Evolutionary conservation across 805 yeast genomes (phyloP), one percentile per base, ranked within the genome.

Genomic region (Jamesozyma gamospora): DNA sequence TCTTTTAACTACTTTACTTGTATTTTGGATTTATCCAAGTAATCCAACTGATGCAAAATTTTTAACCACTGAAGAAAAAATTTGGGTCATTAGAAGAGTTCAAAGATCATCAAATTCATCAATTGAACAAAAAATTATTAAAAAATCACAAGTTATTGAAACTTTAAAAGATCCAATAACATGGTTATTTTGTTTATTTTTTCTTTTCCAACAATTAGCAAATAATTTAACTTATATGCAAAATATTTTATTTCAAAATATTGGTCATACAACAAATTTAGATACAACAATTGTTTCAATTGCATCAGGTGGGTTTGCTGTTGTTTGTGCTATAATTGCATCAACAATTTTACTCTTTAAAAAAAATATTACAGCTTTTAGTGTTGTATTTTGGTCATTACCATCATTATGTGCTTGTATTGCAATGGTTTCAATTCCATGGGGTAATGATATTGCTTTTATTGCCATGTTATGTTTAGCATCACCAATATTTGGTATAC

Each of bases 151-250:
- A 45, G 58, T 68, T n/a, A 46, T 56, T n/a, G 80, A 75, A 51
- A 66, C 73, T 2, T 39, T 74, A 3, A 66, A 46, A 41, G 80
- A 75, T 47, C 73, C 74, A 14, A 52, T 69, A 7, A 55, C 72
- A 1, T 68, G 73, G 72, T 48, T 69, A 27, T 67, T 69, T 44
- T 58, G 55, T 26, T 46, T 55, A 0, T 67, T 64, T 46, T 63
- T 66, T 45, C 57, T 75, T 13, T 55, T 70, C 19, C 67, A 65
- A 46, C 71, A 67, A 56, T 55, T 75, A 40, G 75, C 77, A 1
- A 75, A 75, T 45, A 72, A 72, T 50, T 53, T 74, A 38, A 60
- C 74, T 4, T 74, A 71, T 46, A 79, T 74, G 48, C 75, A 71
- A 42, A 70, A 70, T 34, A 47, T 73, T 33, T 51, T 75, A 24